Conservation (phyloP, 805 yeast species). For the Dipodascopsis uninucleata region DNA sequence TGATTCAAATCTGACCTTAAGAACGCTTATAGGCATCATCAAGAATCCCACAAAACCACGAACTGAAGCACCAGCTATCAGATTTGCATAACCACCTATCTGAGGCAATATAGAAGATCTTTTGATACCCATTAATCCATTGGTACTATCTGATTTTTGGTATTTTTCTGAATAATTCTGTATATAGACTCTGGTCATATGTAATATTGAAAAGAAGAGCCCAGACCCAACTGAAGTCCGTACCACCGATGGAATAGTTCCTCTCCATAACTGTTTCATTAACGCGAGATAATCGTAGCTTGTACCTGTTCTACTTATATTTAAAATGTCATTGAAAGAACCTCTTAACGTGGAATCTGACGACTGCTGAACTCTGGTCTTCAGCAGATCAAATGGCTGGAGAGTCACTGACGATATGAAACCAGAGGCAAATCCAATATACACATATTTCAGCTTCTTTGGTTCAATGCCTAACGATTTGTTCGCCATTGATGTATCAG, state of each 20-base stretch:
- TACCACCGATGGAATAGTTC: constrained; percentile 84
- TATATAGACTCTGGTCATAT: constrained; percentile 53
- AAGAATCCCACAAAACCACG: constrained; percentile 77
- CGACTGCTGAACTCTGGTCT: constrained; percentile 76
- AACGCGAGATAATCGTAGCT: constrained; percentile 6
- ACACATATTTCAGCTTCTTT: too few species aligned
- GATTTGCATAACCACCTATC: constrained; percentile 63
- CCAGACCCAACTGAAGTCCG: constrained; percentile 91
- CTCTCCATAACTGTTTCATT: constrained; percentile 66
- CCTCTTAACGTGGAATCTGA: constrained; percentile 6
- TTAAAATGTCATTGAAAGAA: constrained; percentile 8
- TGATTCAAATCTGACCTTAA: constrained; percentile 87
- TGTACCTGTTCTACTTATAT: not conserved
- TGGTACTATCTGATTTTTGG: not conserved
- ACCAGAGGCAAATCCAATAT: constrained; percentile 85
- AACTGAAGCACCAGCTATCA: constrained; percentile 71
- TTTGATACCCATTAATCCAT: not conserved
- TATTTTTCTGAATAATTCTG: constrained; percentile 21
- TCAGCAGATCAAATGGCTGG: constrained; percentile 86
- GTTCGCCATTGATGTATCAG: too few species aligned
- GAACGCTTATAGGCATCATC: constrained; percentile 91
- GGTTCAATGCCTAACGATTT: too few species aligned
- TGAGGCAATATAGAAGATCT: constrained; percentile 59
- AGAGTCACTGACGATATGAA: constrained; percentile 70
- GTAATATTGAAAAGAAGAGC: constrained; percentile 70